Percentiles rank a stretch among this genome's conserved stretches.
Evolutionary conservation across 495 filamentous ascomycete species (phyloP).

Genomic region (Hyaloscypha hepaticicola): DNA sequence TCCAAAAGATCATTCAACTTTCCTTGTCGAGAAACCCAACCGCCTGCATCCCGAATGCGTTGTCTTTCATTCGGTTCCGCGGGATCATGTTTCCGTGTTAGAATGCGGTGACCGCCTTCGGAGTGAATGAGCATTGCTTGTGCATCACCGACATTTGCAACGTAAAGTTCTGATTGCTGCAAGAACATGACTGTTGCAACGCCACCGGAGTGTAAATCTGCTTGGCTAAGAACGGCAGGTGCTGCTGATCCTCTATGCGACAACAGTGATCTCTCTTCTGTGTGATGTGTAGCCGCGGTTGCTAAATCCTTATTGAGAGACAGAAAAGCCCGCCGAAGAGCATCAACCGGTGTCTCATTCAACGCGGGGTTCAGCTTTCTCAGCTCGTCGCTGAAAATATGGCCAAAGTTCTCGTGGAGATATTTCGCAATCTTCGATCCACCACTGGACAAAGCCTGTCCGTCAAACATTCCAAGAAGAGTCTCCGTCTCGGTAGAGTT

Average conservation of each 20-base stretch:
- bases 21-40: slow-evolving; percentile 91
- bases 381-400: slow-evolving; percentile 79
- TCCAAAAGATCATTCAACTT: slow-evolving; percentile 89
- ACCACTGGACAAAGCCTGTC: slow-evolving; percentile 75
- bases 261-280: slow-evolving; percentile 64
- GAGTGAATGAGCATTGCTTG: slow-evolving; percentile 92
- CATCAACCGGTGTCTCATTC: slow-evolving; percentile 75
- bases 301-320: slow-evolving; percentile 92
- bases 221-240: slow-evolving; percentile 70
- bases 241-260: slow-evolving; percentile 69
- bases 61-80: slow-evolving; percentile 78
- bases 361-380: slow-evolving; percentile 51
- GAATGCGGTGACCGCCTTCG: slow-evolving; percentile 71
- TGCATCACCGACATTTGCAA: slow-evolving; percentile 93
- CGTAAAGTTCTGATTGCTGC: slow-evolving; percentile 83
- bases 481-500: slow-evolving; percentile 90
- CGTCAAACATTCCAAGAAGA: slow-evolving; percentile 92
- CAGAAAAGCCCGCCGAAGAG: slow-evolving; percentile 82
- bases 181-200: slow-evolving; percentile 92
- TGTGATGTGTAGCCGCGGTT: slow-evolving; percentile 75
- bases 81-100: slow-evolving; percentile 91
- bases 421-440: slow-evolving; percentile 96
- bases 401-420: slow-evolving; percentile 88
- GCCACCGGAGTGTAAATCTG: slow-evolving; percentile 84
- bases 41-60: slow-evolving; percentile 90